phyloP scores from a whole-genome alignment of 2,329 filamentous ascomycete species.

The Curvularia spicifera region DNA sequence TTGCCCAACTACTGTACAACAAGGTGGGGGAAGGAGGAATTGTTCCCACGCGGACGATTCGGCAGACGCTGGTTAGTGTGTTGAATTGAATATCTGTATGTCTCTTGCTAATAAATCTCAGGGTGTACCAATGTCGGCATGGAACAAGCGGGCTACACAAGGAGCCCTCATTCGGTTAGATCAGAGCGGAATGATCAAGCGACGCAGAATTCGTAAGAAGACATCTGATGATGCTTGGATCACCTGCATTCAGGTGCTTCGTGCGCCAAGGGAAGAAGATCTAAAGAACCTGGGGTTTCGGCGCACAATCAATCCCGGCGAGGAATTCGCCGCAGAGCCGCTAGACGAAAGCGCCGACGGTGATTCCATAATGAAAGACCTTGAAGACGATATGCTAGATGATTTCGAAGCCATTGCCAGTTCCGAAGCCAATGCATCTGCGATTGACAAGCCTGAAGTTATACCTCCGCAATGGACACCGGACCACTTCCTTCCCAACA shows the following conservation, averaged over 20 bases:
- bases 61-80: conserved; percentile 53
- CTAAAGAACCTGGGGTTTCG: conserved; percentile 42
- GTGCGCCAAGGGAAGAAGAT: conserved; percentile 47
- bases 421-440: conserved; percentile 19
- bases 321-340: conserved; percentile 27
- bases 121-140: conserved; percentile 43
- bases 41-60: conserved; percentile 60
- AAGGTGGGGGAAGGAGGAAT: conserved; percentile 59
- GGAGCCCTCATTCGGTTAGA: conserved; percentile 51
- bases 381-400: conserved; percentile 42
- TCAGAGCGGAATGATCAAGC: conserved; percentile 50
- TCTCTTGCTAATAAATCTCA: conserved; percentile 27
- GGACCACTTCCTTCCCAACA: conserved; percentile 59
- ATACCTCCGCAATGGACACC: conserved; percentile 62
- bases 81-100: no score
- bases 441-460: conserved; percentile 36
- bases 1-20: conserved; percentile 57
- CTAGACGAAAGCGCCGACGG: conserved; percentile 42
- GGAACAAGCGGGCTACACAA: conserved; percentile 50
- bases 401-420: conserved; percentile 28
- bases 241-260: conserved; percentile 51
- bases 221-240: conserved; percentile 37
- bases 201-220: conserved; percentile 43
- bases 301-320: conserved; percentile 20
- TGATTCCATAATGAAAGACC: conserved; percentile 39